These are phyloP conservation scores for Flaveria robusta DNA, from an alignment of 129 eudicot species.

Conservation along the genomic window DNA sequence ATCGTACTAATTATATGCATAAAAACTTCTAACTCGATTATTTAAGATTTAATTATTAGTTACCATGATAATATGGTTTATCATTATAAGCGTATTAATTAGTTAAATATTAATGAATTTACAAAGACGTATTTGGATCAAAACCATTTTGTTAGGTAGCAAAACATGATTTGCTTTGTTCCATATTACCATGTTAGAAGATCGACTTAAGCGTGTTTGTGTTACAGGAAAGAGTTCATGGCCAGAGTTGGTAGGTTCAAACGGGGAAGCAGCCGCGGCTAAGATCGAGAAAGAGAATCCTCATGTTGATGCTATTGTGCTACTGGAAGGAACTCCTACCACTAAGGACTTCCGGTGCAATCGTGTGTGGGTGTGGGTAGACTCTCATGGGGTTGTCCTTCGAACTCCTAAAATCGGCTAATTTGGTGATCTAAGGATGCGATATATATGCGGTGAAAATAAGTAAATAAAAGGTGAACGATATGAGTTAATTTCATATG, in stretches of 20 bases:
- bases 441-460: not conserved
- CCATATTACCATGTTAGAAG: not conserved
- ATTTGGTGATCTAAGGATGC: not conserved
- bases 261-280: conserved; percentile 39
- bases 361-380: conserved; percentile 60
- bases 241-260: conserved; percentile 57
- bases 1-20: too few relatives aligned
- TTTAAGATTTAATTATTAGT: too few relatives aligned
- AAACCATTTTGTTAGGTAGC: too few relatives aligned
- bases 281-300: conserved; percentile 54
- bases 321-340: conserved; percentile 45
- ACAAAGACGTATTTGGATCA: too few relatives aligned
- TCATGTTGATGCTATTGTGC: conserved; percentile 45
- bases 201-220: not conserved
- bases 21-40: too few relatives aligned
- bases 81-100: too few relatives aligned
- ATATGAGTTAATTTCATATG: not conserved
- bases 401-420: conserved; percentile 43
- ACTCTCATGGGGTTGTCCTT: conserved; percentile 35
- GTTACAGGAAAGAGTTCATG: conserved; percentile 47
- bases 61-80: not conserved
- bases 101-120: too few relatives aligned
- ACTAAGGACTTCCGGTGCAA: conserved; percentile 46
- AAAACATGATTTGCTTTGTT: not conserved
- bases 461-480: not conserved